Evolutionary conservation across 2,329 filamentous ascomycete genomes (phyloP), one percentile per base, ranked within the genome.

Genomic region (Salinomyces thailandicus): DNA sequence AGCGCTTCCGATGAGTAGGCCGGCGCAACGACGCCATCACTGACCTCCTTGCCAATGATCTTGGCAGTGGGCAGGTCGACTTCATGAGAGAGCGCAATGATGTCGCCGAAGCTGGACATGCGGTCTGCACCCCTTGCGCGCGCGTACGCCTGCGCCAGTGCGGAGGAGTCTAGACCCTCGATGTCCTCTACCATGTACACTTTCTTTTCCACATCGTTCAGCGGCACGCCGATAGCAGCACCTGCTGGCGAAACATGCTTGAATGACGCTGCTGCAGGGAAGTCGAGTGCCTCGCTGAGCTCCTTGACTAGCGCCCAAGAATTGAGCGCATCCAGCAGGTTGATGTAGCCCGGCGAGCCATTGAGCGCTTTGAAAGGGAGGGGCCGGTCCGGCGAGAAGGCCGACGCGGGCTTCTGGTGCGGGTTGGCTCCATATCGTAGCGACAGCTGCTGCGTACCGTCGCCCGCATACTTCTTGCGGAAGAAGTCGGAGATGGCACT

Each of bases 181-280:
- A 98, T 93, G 58, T 95, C 91, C 56, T 93, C 85, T 41, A 98
- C 91, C 72, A 98, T 95, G 72, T 94, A 98, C 37, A 95, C 91
- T 68, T 93, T 93, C 64, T 84, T 81, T 74, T 98, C 91, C 35
- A 84, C 82, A 27, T 83, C 77, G 46, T 70, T 85, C 46, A 98
- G 73, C 15, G 86, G 85, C 5, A 91, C 78, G 49, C 87, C 91
- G 54, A 98, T 91, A 48, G 91, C 89, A 41, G 89, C 91, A 56
- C 91, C 91, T 29, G 91, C 91, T 14, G 91, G 91, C 7, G 91
- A 98, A 45, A 96, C 91, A 61, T 98, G 91, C 77, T 95, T 98
- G 79, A 98, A 98, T 61, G 85, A 94, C 45, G 91, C 89, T 18
- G 91, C 91, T 36, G 91, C 91, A 20, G 91, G 85, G 61, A 81